Evolutionary conservation across 257 asterid species (phyloP).

Genomic region (Solanum dulcamara): DNA sequence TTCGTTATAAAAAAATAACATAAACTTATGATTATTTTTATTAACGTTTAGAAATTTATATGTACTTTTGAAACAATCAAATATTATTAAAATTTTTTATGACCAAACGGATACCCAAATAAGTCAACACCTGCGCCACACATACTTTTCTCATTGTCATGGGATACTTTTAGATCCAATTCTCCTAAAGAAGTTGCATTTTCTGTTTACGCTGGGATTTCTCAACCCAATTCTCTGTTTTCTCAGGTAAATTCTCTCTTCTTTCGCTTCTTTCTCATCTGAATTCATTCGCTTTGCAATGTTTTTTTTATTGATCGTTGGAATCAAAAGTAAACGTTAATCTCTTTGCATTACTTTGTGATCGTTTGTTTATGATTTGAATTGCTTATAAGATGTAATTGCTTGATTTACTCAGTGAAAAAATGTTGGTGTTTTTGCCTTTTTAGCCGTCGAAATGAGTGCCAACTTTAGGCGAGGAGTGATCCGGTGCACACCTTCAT

Average conservation of each 20-base stretch:
- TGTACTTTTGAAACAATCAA: too few relatives aligned
- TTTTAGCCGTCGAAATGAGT: background rate
- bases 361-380: background rate
- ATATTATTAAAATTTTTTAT: too few relatives aligned
- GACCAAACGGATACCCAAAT: too few relatives aligned
- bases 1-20: too few relatives aligned
- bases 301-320: background rate
- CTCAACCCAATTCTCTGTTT: background rate
- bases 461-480: background rate
- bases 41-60: too few relatives aligned
- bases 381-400: background rate
- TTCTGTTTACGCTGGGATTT: background rate
- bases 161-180: background rate
- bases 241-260: background rate
- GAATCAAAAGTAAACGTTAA: background rate
- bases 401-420: background rate
- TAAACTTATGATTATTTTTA: too few relatives aligned
- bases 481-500: background rate
- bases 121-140: background rate
- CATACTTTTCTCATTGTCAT: background rate
- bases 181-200: background rate
- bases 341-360: background rate
- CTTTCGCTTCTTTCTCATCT: background rate
- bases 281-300: background rate
- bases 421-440: background rate